phyloP scores from a whole-genome alignment of 768 basidiomycete species.

The Naganishia antarctica region DNA sequence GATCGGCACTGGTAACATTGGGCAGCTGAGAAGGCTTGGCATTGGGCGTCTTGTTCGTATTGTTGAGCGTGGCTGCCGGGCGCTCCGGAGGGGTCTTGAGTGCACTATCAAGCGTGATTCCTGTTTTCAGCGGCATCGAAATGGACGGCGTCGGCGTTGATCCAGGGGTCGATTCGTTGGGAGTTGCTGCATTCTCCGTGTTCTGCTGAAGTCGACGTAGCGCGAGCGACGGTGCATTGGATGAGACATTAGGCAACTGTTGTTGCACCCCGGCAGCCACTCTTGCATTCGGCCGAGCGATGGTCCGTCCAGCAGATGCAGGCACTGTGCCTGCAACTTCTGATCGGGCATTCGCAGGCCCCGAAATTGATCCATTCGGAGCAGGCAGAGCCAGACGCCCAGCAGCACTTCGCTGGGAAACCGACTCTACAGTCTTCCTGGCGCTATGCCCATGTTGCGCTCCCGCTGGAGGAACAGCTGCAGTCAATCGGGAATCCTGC shows the following conservation, averaged over 20 bases:
- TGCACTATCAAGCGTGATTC: conserved; percentile 2
- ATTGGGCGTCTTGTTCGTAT: conserved; percentile 1
- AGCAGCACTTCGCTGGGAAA: not conserved
- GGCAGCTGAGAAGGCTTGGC: not conserved
- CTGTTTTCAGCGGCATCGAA: not conserved
- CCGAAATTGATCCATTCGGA: not conserved
- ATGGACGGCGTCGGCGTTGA: conserved; percentile 3
- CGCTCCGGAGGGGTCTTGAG: conserved; percentile 12
- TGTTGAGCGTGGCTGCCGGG: conserved; percentile 1
- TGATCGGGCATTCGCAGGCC: not conserved
- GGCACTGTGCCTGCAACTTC: not conserved
- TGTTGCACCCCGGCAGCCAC: not conserved
- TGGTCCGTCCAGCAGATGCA: not conserved
- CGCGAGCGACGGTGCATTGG: not conserved
- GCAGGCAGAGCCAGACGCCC: not conserved
- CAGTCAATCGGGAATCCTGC: not conserved
- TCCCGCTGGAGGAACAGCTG: not conserved
- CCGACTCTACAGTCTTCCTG: not conserved
- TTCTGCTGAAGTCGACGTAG: conserved; percentile 1
- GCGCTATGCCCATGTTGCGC: not conserved
- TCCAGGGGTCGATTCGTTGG: conserved; percentile 2
- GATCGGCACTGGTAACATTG: not conserved
- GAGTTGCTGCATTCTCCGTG: not conserved
- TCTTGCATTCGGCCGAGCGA: not conserved
- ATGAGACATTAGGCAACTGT: not conserved